Conservation (phyloP, 768 basidiomycete species). For the Lentinula detonsa region DNA sequence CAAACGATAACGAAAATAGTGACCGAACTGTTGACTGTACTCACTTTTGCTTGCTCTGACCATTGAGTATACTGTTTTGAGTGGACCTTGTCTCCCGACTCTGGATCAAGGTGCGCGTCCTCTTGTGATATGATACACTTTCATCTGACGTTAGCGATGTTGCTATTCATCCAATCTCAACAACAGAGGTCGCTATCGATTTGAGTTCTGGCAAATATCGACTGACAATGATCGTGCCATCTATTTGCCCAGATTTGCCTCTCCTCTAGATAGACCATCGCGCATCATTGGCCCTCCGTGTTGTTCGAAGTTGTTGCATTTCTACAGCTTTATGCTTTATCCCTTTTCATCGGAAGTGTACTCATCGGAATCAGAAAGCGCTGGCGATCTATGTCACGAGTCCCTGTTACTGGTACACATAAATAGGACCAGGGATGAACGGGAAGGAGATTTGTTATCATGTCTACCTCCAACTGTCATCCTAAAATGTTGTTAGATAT, state of each 20-base stretch:
- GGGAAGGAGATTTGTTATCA: background rate
- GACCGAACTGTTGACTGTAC: background rate
- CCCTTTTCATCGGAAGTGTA: background rate
- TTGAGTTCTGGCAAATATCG: too few species aligned
- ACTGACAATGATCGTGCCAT: background rate
- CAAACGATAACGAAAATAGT: background rate
- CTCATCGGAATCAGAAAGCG: background rate
- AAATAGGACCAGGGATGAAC: background rate
- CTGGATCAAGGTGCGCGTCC: too few species aligned
- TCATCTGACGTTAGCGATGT: too few species aligned
- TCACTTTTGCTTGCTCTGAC: background rate
- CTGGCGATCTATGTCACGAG: background rate
- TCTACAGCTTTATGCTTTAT: background rate
- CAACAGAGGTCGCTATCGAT: too few species aligned
- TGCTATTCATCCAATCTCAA: too few species aligned
- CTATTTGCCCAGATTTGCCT: background rate
- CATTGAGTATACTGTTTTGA: background rate
- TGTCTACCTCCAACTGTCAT: background rate
- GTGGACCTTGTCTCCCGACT: too few species aligned
- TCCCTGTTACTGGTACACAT: background rate
- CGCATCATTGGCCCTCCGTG: background rate
- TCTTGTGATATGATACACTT: too few species aligned
- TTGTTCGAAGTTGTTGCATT: background rate
- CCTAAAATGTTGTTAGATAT: constrained; percentile 36
- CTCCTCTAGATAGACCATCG: background rate